phyloP scores from a whole-genome alignment of 352 stramenopile species.

The Phytophthora meadii region DNA sequence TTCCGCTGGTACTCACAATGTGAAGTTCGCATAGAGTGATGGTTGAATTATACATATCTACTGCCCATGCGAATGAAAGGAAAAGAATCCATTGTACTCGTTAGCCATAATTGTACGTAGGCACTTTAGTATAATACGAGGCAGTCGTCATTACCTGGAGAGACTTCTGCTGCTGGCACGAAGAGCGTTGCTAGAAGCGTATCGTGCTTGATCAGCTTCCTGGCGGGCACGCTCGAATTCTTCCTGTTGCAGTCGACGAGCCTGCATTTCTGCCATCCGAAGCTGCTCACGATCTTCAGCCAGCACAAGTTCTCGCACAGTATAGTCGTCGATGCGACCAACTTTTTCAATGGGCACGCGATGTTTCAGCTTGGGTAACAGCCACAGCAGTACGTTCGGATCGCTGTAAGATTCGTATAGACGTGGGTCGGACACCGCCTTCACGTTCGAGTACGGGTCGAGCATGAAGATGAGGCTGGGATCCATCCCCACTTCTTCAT shows the following conservation, averaged over 20 bases:
- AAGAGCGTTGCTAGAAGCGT: conserved; percentile 30
- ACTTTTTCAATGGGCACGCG: conserved; percentile 84
- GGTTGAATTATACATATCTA: no score
- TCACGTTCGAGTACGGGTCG: conserved; percentile 81
- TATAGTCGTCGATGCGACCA: conserved; percentile 82
- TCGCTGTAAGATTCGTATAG: conserved; percentile 88
- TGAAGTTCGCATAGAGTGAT: no score
- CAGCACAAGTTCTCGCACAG: conserved; percentile 75
- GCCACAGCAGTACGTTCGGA: conserved; percentile 79
- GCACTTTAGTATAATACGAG: conserved; percentile 22
- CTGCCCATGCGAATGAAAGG: no score
- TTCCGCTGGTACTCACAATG: neutral
- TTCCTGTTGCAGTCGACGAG: conserved; percentile 69
- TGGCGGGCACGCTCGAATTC: conserved; percentile 60
- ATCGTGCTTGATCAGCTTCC: conserved; percentile 33
- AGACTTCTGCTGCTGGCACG: conserved; percentile 36
- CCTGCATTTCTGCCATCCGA: conserved; percentile 67
- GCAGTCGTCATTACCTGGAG: conserved; percentile 25
- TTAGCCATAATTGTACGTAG: conserved; percentile 21
- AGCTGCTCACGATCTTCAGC: conserved; percentile 83
- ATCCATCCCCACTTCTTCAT: conserved; percentile 79
- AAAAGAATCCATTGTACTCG: conserved; percentile 1
- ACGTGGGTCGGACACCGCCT: conserved; percentile 59
- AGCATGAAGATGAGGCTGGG: conserved; percentile 82
- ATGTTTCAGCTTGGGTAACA: conserved; percentile 84